These are phyloP conservation scores for Silene noctiflora DNA, from an alignment of 179 eudicot species.

Conservation along the genomic window DNA sequence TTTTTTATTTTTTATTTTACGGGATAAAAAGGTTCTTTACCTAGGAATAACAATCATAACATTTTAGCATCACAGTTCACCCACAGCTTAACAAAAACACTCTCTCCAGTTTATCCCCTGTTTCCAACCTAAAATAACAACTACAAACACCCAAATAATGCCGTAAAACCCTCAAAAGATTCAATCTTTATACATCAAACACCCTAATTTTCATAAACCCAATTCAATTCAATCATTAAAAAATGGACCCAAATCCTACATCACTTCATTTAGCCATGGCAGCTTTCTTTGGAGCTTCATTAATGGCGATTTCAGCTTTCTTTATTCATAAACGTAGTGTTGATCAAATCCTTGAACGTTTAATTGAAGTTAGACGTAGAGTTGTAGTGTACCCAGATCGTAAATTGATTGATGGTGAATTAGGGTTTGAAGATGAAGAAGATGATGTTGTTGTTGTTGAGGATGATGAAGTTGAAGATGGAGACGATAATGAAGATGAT, in stretches of 20 bases:
- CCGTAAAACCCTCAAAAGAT: conserved; percentile 20
- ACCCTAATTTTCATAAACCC: neutral
- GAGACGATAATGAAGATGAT: conserved; percentile 7
- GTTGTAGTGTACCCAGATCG: neutral
- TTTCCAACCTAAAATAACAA: conserved; percentile 2
- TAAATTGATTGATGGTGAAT: conserved; percentile 18
- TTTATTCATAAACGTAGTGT: conserved; percentile 77
- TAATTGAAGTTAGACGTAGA: conserved; percentile 39
- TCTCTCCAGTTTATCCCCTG: neutral
- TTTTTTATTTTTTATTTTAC: too few species aligned
- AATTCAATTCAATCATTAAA: conserved; percentile 13
- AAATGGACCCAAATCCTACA: conserved; percentile 39
- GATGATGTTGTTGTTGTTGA: conserved; percentile 11
- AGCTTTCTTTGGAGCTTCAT: conserved; percentile 83
- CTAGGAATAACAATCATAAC: neutral
- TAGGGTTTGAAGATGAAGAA: conserved; percentile 3
- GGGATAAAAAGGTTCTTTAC: too few species aligned
- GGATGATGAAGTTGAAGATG: conserved; percentile 4
- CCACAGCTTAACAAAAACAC: neutral
- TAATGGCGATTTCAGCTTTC: conserved; percentile 85
- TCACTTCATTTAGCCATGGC: conserved; percentile 67
- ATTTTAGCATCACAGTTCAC: neutral
- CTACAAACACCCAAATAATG: conserved; percentile 5
- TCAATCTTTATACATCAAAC: conserved; percentile 13
- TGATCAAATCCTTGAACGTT: conserved; percentile 66